Conservation (phyloP, 139 green algal genomes). For the Pleodorina starrii region DNA sequence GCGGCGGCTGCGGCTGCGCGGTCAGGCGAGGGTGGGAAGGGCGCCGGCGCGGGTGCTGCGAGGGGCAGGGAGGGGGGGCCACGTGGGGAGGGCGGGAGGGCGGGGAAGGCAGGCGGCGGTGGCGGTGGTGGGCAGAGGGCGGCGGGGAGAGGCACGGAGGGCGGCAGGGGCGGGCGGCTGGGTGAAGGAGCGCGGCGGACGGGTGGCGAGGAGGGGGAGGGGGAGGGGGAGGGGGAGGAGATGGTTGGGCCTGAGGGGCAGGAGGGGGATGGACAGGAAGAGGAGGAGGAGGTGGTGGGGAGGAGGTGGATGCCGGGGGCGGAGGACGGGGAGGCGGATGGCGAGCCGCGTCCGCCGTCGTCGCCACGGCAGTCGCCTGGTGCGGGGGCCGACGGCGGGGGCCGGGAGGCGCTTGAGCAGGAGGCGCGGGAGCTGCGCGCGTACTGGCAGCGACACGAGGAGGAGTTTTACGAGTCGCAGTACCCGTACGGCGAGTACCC, state of each 20-base stretch:
- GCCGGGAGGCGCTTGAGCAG: not conserved
- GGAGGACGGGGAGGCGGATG: not conserved
- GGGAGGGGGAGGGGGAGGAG: too few relatives aligned
- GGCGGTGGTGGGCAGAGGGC: not conserved
- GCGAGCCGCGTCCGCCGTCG: too few relatives aligned
- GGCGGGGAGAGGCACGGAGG: not conserved
- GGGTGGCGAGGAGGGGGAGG: not conserved
- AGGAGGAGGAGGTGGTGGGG: not conserved
- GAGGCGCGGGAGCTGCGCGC: constrained; percentile 18
- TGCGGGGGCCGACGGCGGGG: too few relatives aligned
- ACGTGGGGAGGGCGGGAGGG: not conserved
- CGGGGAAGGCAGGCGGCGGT: not conserved
- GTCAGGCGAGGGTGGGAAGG: not conserved
- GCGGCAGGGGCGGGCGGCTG: not conserved
- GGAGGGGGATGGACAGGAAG: not conserved
- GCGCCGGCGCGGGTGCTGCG: too few relatives aligned
- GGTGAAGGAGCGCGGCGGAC: too few relatives aligned
- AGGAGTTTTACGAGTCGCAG: constrained; percentile 15
- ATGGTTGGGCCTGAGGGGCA: not conserved
- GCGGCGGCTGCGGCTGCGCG: not conserved
- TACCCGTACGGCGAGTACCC: constrained; percentile 18
- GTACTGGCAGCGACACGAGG: constrained; percentile 41
- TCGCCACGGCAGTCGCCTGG: too few relatives aligned
- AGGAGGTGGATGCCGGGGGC: not conserved
- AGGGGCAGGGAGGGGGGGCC: not conserved